Percentiles rank a stretch among this genome's conserved stretches.
Evolutionary conservation across 495 filamentous ascomycete species (phyloP).

Genomic region (Paragyromitra xinjiangensis): DNA sequence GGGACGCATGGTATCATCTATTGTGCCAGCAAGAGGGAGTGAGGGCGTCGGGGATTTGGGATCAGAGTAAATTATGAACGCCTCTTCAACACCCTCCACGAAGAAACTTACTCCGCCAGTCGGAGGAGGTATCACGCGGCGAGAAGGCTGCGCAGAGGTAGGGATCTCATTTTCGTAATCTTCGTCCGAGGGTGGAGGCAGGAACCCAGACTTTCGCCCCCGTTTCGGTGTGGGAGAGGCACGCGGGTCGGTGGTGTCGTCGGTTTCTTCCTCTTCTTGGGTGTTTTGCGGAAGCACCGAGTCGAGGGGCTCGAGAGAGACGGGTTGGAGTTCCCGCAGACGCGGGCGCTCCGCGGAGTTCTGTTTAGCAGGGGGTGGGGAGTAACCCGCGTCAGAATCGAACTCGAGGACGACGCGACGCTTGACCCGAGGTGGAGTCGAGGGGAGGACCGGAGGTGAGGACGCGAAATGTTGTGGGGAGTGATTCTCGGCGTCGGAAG

Average conservation of each 20-base stretch:
- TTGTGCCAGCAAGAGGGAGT: neutral
- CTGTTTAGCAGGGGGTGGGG: conserved; percentile 36
- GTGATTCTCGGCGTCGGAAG: conserved; percentile 55
- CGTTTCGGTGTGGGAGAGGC: conserved; percentile 51
- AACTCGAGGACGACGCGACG: conserved; percentile 45
- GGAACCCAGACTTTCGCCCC: conserved; percentile 21
- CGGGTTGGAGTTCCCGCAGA: conserved; percentile 49
- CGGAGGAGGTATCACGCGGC: conserved; percentile 12
- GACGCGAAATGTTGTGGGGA: conserved; percentile 44
- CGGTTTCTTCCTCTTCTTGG: conserved; percentile 21
- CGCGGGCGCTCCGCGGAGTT: conserved; percentile 51
- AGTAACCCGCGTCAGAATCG: conserved; percentile 51
- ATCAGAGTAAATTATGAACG: conserved; percentile 51
- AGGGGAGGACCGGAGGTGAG: conserved; percentile 46
- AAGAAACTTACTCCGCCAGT: conserved; percentile 17
- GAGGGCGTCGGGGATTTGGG: conserved; percentile 42
- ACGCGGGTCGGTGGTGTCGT: conserved; percentile 29
- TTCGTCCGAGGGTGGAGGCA: conserved; percentile 8
- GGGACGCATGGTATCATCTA: conserved; percentile 51
- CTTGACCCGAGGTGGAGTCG: conserved; percentile 26
- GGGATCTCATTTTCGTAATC: conserved; percentile 25
- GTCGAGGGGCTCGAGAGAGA: conserved; percentile 50
- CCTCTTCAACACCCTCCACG: conserved; percentile 25
- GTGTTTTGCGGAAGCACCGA: conserved; percentile 5
- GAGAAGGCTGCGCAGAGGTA: conserved; percentile 14